These are phyloP conservation scores for Podila horticola DNA, from an alignment of 192 early-diverging fungal genomes.

Conservation along the genomic window DNA sequence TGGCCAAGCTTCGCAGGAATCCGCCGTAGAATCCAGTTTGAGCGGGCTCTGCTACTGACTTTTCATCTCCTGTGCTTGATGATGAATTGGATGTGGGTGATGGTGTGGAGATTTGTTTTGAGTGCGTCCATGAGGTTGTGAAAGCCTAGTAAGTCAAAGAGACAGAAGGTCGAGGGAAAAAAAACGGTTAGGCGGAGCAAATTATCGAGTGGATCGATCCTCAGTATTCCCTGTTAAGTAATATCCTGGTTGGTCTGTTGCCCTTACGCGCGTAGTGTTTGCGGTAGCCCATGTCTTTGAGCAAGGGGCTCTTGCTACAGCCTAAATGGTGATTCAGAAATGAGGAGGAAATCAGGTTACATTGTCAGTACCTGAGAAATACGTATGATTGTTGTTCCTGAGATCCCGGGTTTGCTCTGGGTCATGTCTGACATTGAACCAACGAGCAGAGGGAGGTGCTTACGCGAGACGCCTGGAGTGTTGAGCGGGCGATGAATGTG, in stretches of 20 bases:
- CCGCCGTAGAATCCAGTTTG: slow-evolving; percentile 35
- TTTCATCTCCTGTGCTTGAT: slow-evolving; percentile 1
- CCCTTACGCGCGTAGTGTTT: slow-evolving; percentile 29
- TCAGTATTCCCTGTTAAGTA: not conserved
- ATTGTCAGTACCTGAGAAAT: not conserved
- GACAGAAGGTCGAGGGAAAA: not conserved
- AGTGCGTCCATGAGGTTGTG: slow-evolving; percentile 22
- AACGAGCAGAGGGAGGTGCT: not conserved
- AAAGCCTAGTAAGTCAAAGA: slow-evolving; percentile 3
- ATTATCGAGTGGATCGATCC: not conserved
- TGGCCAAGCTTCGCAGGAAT: slow-evolving; percentile 50
- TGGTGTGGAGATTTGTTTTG: slow-evolving; percentile 7
- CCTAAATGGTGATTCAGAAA: slow-evolving; percentile 13
- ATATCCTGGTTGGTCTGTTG: not conserved
- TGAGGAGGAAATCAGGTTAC: too few species aligned
- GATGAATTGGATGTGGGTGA: slow-evolving; percentile 12
- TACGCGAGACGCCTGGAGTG: slow-evolving; percentile 33
- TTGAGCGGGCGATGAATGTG: slow-evolving; percentile 23
- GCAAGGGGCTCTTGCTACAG: slow-evolving; percentile 6
- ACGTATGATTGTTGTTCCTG: too few species aligned
- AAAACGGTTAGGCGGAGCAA: not conserved
- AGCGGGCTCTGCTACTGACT: not conserved
- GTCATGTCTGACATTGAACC: not conserved
- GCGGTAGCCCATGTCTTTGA: slow-evolving; percentile 13
- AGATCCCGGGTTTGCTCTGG: not conserved